These are phyloP conservation scores for Ustilago cynodontis DNA, from an alignment of 1,284 basidiomycete genomes.

Conservation along the genomic window DNA sequence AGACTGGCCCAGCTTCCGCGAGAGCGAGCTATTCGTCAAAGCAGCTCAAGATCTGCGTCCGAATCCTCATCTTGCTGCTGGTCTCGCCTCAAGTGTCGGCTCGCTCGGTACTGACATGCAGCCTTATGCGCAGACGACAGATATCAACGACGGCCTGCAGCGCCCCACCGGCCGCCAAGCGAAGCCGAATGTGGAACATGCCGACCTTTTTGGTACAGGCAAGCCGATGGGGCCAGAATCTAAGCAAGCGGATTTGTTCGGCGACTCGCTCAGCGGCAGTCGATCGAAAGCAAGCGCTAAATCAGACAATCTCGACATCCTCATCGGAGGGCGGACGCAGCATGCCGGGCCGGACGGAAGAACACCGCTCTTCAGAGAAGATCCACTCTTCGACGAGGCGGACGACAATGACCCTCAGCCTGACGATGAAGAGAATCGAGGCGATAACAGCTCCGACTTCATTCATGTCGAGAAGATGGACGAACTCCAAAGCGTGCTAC, in stretches of 20 bases:
- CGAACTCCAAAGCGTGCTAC: conserved; percentile 88
- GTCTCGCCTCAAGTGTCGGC: conserved; percentile 46
- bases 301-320: conserved; percentile 55
- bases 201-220: conserved; percentile 48
- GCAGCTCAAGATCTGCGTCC: conserved; percentile 79
- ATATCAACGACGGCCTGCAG: conserved; percentile 14
- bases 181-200: conserved; percentile 33
- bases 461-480: conserved; percentile 55
- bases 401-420: conserved; percentile 36
- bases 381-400: conserved; percentile 58
- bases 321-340: conserved; percentile 58
- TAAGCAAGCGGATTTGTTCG: conserved; percentile 40
- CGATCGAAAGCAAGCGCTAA: conserved; percentile 47
- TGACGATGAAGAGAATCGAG: conserved; percentile 30
- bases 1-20: conserved; percentile 87
- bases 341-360: conserved; percentile 49
- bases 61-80: conserved; percentile 70
- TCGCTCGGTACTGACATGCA: conserved; percentile 30
- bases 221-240: conserved; percentile 27
- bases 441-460: conserved; percentile 40
- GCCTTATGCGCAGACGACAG: neutral
- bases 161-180: conserved; percentile 12
- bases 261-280: conserved; percentile 30
- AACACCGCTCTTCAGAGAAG: conserved; percentile 55
- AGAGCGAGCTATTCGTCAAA: conserved; percentile 89